Percentiles rank a stretch among this genome's conserved stretches.
Conservation (phyloP, 495 filamentous ascomycete genomes). For the Sordaria brevicollis region DNA sequence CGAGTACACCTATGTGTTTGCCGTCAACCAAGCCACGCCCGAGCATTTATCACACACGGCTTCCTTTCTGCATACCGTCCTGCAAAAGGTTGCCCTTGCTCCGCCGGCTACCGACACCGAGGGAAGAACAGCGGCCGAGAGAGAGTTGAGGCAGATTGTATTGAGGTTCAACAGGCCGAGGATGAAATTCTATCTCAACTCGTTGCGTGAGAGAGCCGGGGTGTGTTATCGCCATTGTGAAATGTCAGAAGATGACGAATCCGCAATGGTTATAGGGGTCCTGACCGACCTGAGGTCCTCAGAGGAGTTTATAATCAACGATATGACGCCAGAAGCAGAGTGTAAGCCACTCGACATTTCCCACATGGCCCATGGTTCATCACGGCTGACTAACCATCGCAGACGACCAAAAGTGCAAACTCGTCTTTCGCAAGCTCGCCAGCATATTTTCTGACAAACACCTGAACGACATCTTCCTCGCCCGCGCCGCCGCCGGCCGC, state of each 20-base stretch:
- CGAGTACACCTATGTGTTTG: conserved; percentile 12
- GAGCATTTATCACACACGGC: neutral
- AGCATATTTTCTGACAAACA: neutral
- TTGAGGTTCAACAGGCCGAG: neutral
- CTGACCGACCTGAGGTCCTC: too few species aligned
- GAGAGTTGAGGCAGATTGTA: neutral
- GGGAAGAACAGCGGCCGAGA: neutral
- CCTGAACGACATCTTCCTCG: neutral
- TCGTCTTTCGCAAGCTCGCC: neutral
- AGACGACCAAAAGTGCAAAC: neutral
- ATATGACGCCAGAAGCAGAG: neutral
- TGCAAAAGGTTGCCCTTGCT: neutral
- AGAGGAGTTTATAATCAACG: neutral
- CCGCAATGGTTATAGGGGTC: too few species aligned
- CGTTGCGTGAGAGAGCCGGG: neutral
- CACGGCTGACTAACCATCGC: neutral
- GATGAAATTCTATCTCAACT: neutral
- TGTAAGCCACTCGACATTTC: neutral
- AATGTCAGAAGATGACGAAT: too few species aligned
- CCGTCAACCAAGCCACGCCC: conserved; percentile 6
- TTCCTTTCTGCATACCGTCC: neutral
- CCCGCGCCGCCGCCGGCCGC: neutral
- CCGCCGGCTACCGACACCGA: neutral
- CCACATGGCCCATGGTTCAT: too few species aligned
- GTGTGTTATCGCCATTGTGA: too few species aligned